These are phyloP conservation scores for Arxiozyma heterogenica DNA, from an alignment of 1,139 yeast species.

Conservation along the genomic window DNA sequence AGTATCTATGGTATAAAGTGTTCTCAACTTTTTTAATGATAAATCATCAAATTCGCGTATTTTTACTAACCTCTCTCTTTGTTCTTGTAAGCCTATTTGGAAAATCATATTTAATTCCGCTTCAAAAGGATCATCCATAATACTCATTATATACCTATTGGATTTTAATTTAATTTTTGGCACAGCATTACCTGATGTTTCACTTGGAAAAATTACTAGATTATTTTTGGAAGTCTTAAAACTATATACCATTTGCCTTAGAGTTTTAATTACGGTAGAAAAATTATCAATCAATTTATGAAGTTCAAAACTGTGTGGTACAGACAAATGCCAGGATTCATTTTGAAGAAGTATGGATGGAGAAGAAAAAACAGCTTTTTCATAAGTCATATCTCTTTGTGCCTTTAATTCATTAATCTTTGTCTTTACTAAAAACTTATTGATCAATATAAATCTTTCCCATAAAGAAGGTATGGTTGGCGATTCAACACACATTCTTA, in stretches of 20 bases:
- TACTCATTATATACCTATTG: constrained; percentile 37
- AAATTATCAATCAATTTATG: constrained; percentile 55
- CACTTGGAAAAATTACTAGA: constrained; percentile 33
- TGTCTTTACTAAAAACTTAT: constrained; percentile 30
- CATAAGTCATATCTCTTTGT: constrained; percentile 26
- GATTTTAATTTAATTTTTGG: constrained; percentile 45
- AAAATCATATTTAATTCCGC: constrained; percentile 63
- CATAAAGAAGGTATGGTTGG: constrained; percentile 42
- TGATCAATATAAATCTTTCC: constrained; percentile 41
- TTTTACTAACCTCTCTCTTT: constrained; percentile 54
- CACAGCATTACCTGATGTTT: constrained; percentile 34
- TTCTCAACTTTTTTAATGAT: constrained; percentile 17
- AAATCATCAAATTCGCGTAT: constrained; percentile 42
- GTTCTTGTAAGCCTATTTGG: constrained; percentile 70
- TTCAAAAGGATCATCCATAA: constrained; percentile 90
- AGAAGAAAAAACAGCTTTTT: constrained; percentile 35
- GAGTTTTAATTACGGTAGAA: constrained; percentile 44
- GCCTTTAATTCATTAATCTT: constrained; percentile 25
- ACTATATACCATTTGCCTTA: constrained; percentile 46
- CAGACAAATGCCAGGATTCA: constrained; percentile 32
- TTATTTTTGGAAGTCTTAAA: constrained; percentile 36
- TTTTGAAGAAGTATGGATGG: constrained; percentile 35
- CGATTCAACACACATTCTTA: constrained; percentile 46
- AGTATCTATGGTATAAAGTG: constrained; percentile 3
- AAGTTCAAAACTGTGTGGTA: constrained; percentile 46